Evolutionary conservation across 1,284 basidiomycete genomes (phyloP).

Genomic region (Leccinum pachyderme): DNA sequence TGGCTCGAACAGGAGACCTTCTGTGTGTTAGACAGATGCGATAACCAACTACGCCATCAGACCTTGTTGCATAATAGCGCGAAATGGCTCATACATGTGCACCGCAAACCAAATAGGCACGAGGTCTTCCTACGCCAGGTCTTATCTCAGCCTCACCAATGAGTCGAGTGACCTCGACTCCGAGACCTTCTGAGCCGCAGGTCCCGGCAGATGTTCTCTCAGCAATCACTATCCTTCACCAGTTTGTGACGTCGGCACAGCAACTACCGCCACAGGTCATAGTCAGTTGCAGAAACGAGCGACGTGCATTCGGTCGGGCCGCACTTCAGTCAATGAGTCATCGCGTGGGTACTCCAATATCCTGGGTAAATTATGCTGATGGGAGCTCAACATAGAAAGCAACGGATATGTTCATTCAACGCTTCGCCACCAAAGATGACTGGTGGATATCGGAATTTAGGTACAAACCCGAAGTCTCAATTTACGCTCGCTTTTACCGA

Average conservation of each 20-base stretch:
- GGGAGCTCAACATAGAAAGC: constrained; percentile 21
- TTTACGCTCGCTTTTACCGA: constrained; percentile 34
- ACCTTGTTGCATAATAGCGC: constrained; percentile 32
- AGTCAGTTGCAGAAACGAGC: constrained; percentile 31
- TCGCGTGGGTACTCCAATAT: constrained; percentile 21
- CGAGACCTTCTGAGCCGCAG: constrained; percentile 25
- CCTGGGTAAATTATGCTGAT: constrained; percentile 11
- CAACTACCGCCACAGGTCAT: constrained; percentile 34
- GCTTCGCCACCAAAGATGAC: constrained; percentile 34
- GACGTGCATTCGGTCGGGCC: constrained; percentile 30
- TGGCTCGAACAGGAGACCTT: constrained; percentile 60
- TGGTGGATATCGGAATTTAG: constrained; percentile 36
- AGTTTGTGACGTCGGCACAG: constrained; percentile 28
- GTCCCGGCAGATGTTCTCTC: constrained; percentile 28
- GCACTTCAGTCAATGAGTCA: constrained; percentile 34
- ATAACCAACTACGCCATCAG: constrained; percentile 80
- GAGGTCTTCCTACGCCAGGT: constrained; percentile 1
- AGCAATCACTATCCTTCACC: constrained; percentile 28
- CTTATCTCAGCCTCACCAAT: constrained; percentile 2
- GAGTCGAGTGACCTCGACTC: constrained; percentile 28
- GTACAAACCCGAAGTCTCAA: constrained; percentile 34
- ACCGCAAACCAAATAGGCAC: not conserved
- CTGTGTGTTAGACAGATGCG: constrained; percentile 74
- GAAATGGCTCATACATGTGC: not conserved
- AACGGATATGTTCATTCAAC: constrained; percentile 32